Percentiles rank a stretch among this genome's conserved stretches.
phyloP scores from a whole-genome alignment of 2,329 filamentous ascomycete species.

The Neobulgaria alba region DNA sequence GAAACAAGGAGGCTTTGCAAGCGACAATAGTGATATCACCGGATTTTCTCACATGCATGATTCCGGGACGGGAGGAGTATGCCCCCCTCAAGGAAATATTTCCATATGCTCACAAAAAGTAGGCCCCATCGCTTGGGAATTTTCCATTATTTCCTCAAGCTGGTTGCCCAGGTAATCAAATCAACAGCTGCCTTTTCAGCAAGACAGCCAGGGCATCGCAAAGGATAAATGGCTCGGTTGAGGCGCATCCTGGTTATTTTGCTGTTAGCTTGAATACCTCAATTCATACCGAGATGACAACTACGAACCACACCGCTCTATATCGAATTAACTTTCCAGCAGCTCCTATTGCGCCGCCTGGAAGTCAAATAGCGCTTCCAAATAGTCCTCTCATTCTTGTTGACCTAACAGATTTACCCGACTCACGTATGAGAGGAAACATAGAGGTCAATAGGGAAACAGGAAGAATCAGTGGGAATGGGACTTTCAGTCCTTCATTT shows the following conservation, averaged over 20 bases:
- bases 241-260: slow-evolving; percentile 58
- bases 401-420: slow-evolving; percentile 55
- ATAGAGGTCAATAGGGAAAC: slow-evolving; percentile 45
- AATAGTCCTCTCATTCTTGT: slow-evolving; percentile 53
- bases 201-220: slow-evolving; percentile 37
- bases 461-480: slow-evolving; percentile 55
- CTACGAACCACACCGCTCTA: slow-evolving; percentile 54
- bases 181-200: slow-evolving; percentile 54
- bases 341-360: slow-evolving; percentile 26
- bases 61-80: slow-evolving; percentile 35
- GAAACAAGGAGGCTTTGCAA: slow-evolving; percentile 49
- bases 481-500: slow-evolving; percentile 56
- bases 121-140: slow-evolving; percentile 56
- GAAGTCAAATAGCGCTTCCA: slow-evolving; percentile 14
- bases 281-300: slow-evolving; percentile 58
- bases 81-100: background rate
- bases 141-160: slow-evolving; percentile 64
- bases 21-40: slow-evolving; percentile 33
- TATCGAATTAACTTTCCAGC: slow-evolving; percentile 56
- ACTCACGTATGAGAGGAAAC: slow-evolving; percentile 49
- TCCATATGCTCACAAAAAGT: background rate
- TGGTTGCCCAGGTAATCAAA: slow-evolving; percentile 49
- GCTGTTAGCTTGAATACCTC: slow-evolving; percentile 48
- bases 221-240: slow-evolving; percentile 38
- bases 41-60: slow-evolving; percentile 34